Evolutionary conservation across 768 basidiomycete genomes (phyloP).

Genomic region (Hericium erinaceus): DNA sequence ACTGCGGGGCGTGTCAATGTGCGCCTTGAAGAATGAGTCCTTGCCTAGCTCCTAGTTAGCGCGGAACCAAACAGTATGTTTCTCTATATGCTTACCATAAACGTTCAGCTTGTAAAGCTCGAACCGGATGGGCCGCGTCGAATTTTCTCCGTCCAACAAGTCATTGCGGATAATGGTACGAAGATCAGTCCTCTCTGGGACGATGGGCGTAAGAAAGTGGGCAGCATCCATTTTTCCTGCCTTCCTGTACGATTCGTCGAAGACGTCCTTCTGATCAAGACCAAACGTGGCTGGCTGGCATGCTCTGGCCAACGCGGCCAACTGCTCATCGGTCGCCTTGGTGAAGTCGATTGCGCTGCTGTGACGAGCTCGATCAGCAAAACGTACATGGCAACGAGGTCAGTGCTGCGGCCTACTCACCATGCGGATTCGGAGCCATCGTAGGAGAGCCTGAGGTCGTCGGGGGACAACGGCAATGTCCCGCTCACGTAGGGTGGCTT

Average conservation of each 20-base stretch:
- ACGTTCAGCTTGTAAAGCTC: slow-evolving; percentile 23
- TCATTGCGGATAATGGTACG: slow-evolving; percentile 16
- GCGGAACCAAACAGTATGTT: background rate
- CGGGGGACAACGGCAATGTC: background rate
- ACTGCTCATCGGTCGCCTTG: background rate
- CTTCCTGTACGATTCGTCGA: slow-evolving; percentile 37
- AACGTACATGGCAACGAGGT: too few species aligned
- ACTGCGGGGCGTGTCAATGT: slow-evolving; percentile 19
- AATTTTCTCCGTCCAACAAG: slow-evolving; percentile 15
- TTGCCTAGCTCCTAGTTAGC: background rate
- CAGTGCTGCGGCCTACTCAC: too few species aligned
- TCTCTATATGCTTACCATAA: slow-evolving; percentile 12
- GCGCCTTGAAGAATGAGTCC: slow-evolving; percentile 18
- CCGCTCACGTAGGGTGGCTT: slow-evolving; percentile 9
- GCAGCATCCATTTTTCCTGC: slow-evolving; percentile 32
- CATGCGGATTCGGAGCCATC: background rate
- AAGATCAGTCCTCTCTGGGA: slow-evolving; percentile 19
- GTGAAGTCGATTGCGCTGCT: slow-evolving; percentile 9
- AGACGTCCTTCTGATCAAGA: slow-evolving; percentile 23
- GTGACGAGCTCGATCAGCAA: background rate
- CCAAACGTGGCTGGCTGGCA: slow-evolving; percentile 36
- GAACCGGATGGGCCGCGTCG: slow-evolving; percentile 7
- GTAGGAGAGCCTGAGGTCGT: slow-evolving; percentile 8
- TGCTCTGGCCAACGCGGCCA: slow-evolving; percentile 20
- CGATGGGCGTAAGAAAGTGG: slow-evolving; percentile 27